Conservation (phyloP, 495 filamentous ascomycete species). For the Hypoxylon perforatum region DNA sequence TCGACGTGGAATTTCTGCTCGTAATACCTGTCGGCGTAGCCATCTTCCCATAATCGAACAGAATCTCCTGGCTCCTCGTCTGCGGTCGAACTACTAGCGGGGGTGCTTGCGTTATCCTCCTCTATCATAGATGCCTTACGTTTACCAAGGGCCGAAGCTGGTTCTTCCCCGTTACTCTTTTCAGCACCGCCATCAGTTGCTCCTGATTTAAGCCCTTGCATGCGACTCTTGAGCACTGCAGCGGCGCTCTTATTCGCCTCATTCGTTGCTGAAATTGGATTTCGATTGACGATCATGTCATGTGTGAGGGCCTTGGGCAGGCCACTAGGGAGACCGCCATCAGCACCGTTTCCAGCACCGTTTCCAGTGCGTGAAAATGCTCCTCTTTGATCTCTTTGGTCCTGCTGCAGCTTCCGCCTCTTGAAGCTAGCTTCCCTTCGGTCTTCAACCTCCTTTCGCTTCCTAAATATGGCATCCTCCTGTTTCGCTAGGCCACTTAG, state of each 20-base stretch:
- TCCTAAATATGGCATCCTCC: slow-evolving; percentile 92
- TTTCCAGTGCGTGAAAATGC: slow-evolving; percentile 61
- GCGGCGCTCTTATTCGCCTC: slow-evolving; percentile 94
- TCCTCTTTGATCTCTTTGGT: slow-evolving; percentile 61
- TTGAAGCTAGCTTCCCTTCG: slow-evolving; percentile 80
- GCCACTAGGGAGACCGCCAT: slow-evolving; percentile 35
- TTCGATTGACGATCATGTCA: slow-evolving; percentile 86
- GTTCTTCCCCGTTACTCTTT: slow-evolving; percentile 30
- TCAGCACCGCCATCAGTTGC: slow-evolving; percentile 30
- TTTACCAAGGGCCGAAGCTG: slow-evolving; percentile 62
- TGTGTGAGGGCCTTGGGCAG: slow-evolving; percentile 75
- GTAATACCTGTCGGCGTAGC: slow-evolving; percentile 96
- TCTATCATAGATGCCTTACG: slow-evolving; percentile 70
- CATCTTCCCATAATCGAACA: slow-evolving; percentile 92
- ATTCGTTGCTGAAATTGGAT: slow-evolving; percentile 79
- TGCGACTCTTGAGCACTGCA: slow-evolving; percentile 83
- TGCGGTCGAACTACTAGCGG: slow-evolving; percentile 57
- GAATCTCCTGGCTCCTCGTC: slow-evolving; percentile 70
- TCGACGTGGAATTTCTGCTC: slow-evolving; percentile 95
- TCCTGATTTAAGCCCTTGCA: slow-evolving; percentile 65
- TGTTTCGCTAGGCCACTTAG: slow-evolving; percentile 90
- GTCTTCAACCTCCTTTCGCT: slow-evolving; percentile 84
- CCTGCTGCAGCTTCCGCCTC: slow-evolving; percentile 76
- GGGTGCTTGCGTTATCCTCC: slow-evolving; percentile 64
- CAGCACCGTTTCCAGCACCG: slow-evolving; percentile 45